A percentile compares a stretch with the other conserved stretches of the same genome.
phyloP scores from a whole-genome alignment of 768 basidiomycete species.

The Phaeotremella fagi region DNA sequence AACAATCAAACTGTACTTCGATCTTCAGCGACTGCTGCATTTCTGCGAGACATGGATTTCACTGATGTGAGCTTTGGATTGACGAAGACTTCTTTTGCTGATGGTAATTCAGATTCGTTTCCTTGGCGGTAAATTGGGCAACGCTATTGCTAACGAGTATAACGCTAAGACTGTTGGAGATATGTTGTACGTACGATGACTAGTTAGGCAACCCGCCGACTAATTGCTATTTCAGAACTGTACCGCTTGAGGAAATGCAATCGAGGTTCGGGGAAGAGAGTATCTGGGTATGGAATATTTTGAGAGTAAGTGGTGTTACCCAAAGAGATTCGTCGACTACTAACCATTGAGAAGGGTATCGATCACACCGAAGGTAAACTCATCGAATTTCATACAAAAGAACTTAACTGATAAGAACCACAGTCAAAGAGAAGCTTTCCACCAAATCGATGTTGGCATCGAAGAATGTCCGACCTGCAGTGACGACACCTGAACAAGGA shows the following conservation, averaged over 20 bases:
- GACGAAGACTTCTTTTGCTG: conserved; percentile 1
- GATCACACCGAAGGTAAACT: conserved; percentile 80
- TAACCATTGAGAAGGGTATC: conserved; percentile 55
- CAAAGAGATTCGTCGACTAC: too few species aligned
- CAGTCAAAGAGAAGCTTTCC: conserved; percentile 79
- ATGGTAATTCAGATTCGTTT: conserved; percentile 67
- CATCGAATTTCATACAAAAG: too few species aligned
- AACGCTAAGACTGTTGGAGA: conserved; percentile 86
- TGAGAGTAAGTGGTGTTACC: conserved; percentile 57
- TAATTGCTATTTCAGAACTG: conserved; percentile 22
- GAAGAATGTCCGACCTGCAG: conserved; percentile 82
- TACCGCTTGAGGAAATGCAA: conserved; percentile 50
- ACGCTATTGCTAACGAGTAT: conserved; percentile 78
- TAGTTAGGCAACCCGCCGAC: conserved; percentile 6
- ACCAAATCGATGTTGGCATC: conserved; percentile 92
- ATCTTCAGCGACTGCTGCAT: conserved; percentile 74
- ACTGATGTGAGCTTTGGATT: conserved; percentile 61
- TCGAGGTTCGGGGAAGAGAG: conserved; percentile 51
- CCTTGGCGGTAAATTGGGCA: conserved; percentile 89
- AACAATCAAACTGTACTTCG: conserved; percentile 80
- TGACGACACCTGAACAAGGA: conserved; percentile 69
- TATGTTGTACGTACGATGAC: conserved; percentile 61
- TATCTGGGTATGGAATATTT: conserved; percentile 86
- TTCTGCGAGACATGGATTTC: conserved; percentile 78
- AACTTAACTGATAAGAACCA: too few species aligned